Evolutionary conservation across 139 green algal genomes (phyloP), one percentile per base, ranked within the genome.

Genomic region (Haematococcus lacustris): DNA sequence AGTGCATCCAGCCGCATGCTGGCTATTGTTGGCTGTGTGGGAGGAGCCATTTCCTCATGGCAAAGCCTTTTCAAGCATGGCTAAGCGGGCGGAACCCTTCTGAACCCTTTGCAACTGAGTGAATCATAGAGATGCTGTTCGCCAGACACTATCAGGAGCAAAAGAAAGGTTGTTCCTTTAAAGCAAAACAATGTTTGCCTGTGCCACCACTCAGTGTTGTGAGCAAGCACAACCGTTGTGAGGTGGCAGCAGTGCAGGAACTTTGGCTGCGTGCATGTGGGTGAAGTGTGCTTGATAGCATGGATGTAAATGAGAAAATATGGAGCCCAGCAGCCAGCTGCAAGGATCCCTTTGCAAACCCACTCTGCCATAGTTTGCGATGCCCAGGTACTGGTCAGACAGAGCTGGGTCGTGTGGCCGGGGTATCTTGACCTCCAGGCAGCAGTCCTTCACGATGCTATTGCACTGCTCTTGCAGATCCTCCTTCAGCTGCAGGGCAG

Each of bases 381-480:
- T 71, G 26, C 75, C 75, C 13, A 80, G 67, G 65, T 71, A 73
- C 38, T 65, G 62, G 9, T 38, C 67, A 28, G 51, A 57, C 34
- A 51, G 43, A 9, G 0, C 21, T 6, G 63, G 38, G 9, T 76
- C 70, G 17, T 43, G 30, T 6, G 75, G 75, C 9, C 75, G 51
- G 3, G 75, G 75, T 7, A 76, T 47, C 53, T 76, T 76, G 26
- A 80, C 61, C 23, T 40, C 69, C 35, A 73, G 21, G 1, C 73
- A n/a, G 40, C 66, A 60, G 7, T 25, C 69, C 4, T 34, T 40
- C 2, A 68, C 68, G 1, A 38, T 40, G 0, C 47, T 43, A n/a
- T 73, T 43, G 70, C 68, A 80, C 70, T 80, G 70, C 1, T 76
- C 75, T 1, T 25, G 38, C 35, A 80, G 70, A 47, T 80, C 75